These are phyloP conservation scores for Tuctoria greenei DNA, from an alignment of 176 grass and related monocot genomes.

Conservation along the genomic window DNA sequence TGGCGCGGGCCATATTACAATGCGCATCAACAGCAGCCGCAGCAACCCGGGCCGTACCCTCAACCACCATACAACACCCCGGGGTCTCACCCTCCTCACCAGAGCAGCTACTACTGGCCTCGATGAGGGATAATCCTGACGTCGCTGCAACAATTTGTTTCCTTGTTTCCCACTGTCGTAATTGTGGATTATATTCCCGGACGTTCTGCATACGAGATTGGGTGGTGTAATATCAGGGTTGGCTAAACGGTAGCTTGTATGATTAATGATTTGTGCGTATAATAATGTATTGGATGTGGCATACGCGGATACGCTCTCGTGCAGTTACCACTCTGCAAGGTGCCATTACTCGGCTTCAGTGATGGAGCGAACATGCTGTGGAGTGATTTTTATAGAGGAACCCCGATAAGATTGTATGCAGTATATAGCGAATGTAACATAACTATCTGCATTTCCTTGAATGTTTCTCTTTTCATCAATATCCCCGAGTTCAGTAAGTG, in stretches of 20 bases:
- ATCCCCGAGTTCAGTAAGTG: not conserved
- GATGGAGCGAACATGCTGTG: not conserved
- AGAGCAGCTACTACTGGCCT: slow-evolving; percentile 78
- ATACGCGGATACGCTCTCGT: not conserved
- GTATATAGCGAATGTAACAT: not conserved
- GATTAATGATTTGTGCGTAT: slow-evolving; percentile 46
- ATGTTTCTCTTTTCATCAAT: not conserved
- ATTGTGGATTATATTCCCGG: slow-evolving; percentile 32
- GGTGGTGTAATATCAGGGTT: slow-evolving; percentile 36
- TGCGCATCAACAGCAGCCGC: slow-evolving; percentile 52
- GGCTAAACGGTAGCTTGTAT: slow-evolving; percentile 34
- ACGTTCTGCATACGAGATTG: slow-evolving; percentile 13
- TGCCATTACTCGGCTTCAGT: not conserved
- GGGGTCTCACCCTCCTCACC: slow-evolving; percentile 54
- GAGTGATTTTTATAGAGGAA: not conserved
- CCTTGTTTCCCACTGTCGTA: slow-evolving; percentile 8
- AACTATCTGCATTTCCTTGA: not conserved
- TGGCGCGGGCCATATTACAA: slow-evolving; percentile 92
- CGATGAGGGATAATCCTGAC: slow-evolving; percentile 37
- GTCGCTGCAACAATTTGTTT: slow-evolving; percentile 13
- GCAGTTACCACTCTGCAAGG: not conserved
- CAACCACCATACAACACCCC: slow-evolving; percentile 61
- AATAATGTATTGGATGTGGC: slow-evolving; percentile 44
- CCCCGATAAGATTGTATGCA: not conserved
- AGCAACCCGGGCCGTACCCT: slow-evolving; percentile 63